Evolutionary conservation across 1,139 yeast genomes (phyloP), one percentile per base, ranked within the genome.

Genomic region (Lodderomyces oxycetoniae): DNA sequence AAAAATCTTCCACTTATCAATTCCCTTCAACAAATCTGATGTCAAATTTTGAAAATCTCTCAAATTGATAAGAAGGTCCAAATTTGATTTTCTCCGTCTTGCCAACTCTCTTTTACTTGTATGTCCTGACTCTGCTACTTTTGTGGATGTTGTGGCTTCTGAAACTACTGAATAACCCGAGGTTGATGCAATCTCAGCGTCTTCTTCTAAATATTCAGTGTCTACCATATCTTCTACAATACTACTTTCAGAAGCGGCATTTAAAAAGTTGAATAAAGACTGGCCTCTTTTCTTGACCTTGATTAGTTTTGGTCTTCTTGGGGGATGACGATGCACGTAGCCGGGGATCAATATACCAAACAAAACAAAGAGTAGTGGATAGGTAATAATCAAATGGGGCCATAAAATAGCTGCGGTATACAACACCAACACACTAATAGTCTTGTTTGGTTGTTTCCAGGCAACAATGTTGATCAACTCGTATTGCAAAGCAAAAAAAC

Each of bases 321-420:
- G 62, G 0, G 89, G 95, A 52, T 87, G 95, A 35, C 87, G 66
- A 35, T 71, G 65, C 14, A 76, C 62, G 49, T 79, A 88, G 1
- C 85, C 87, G 0, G 94, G 91, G 1, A 82, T 63, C 61, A 87
- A 66, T 2, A 82, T 61, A 0, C 79, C 80, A 40, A 71, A 64
- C 25, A 82, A 52, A 4, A 85, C 38, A 33, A 65, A 70, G 1
- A 80, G 42, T 25, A 84, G 50, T 0, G 96, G 96, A 28, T 79
- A 62, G 1, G 79, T 71, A 25, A 81, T 55, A 5, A 86, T 63
- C 33, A 84, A 58, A 50, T 79, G 79, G 0, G 96, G 96, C 61
- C 84, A 73, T 29, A 82, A 56, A 48, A 85, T 78, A 2, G 74
- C 63, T 39, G 77, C 64, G 0, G 88, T 77, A 39, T 79, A 74